phyloP scores from a whole-genome alignment of 768 basidiomycete species.

The Tricholoma hemisulphureum region DNA sequence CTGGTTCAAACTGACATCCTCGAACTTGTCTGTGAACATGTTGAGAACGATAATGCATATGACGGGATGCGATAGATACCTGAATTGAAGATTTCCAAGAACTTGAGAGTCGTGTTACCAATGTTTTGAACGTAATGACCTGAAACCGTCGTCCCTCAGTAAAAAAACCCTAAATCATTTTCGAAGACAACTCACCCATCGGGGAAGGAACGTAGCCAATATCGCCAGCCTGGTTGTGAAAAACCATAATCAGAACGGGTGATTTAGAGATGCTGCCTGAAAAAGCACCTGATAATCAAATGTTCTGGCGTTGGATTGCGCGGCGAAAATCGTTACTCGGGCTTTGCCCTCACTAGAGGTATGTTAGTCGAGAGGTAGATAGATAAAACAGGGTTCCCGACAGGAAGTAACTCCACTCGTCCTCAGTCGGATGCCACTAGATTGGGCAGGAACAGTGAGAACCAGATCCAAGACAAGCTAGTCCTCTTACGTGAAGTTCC shows the following conservation, averaged over 20 bases:
- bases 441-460: neutral
- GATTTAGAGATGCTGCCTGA: neutral
- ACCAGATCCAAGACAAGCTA: neutral
- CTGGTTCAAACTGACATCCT: constrained; percentile 59
- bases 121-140: constrained; percentile 66
- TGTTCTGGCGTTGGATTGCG: constrained; percentile 50
- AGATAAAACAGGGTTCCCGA: constrained; percentile 22
- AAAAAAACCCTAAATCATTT: neutral
- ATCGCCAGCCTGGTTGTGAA: constrained; percentile 46
- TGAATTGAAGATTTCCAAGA: constrained; percentile 63
- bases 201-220: constrained; percentile 60
- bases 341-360: constrained; percentile 46
- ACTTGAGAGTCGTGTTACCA: constrained; percentile 55
- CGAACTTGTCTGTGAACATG: constrained; percentile 28
- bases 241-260: neutral
- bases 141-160: neutral
- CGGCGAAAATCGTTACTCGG: constrained; percentile 58
- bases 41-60: constrained; percentile 27
- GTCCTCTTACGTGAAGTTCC: constrained; percentile 50
- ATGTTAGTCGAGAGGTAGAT: neutral
- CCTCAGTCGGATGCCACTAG: constrained; percentile 72
- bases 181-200: constrained; percentile 38
- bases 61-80: constrained; percentile 20
- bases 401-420: constrained; percentile 66
- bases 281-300: constrained; percentile 52